Conservation (phyloP, 495 filamentous ascomycete species). For the Viridothelium virens region DNA sequence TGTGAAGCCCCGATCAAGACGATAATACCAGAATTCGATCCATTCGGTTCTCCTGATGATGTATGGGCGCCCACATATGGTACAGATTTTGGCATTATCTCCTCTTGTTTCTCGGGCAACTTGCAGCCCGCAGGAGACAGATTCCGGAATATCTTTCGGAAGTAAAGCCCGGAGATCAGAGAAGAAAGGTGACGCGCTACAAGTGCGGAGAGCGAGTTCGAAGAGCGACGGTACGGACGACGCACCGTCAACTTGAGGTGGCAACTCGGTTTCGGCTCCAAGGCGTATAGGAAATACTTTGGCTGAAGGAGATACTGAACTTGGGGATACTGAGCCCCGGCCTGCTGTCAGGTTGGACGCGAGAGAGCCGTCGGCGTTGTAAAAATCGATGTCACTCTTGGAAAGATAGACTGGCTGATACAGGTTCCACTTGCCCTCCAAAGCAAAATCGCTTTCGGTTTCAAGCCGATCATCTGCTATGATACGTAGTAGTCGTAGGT, state of each 20-base stretch:
- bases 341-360: constrained; percentile 12
- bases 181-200: constrained; percentile 41
- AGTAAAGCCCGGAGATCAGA: constrained; percentile 38
- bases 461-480: too few species aligned
- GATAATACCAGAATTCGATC: constrained; percentile 64
- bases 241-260: constrained; percentile 25
- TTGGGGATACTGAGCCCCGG: constrained; percentile 12
- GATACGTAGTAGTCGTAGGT: not conserved
- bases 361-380: constrained; percentile 40
- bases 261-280: not conserved
- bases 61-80: constrained; percentile 51
- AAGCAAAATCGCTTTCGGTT: too few species aligned
- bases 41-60: constrained; percentile 57
- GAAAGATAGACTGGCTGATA: constrained; percentile 17
- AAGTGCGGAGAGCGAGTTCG: constrained; percentile 49
- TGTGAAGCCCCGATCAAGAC: constrained; percentile 7
- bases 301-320: not conserved
- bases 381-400: constrained; percentile 24
- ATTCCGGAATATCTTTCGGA: constrained; percentile 28
- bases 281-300: constrained; percentile 9
- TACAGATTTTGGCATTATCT: constrained; percentile 50
- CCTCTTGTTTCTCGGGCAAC: constrained; percentile 32
- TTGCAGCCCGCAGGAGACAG: constrained; percentile 17
- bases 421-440: not conserved
- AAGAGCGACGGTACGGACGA: constrained; percentile 44